A percentile compares a stretch with the other conserved stretches of the same genome.
Evolutionary conservation across 805 yeast genomes (phyloP).

Genomic region (Ogataea polymorpha): DNA sequence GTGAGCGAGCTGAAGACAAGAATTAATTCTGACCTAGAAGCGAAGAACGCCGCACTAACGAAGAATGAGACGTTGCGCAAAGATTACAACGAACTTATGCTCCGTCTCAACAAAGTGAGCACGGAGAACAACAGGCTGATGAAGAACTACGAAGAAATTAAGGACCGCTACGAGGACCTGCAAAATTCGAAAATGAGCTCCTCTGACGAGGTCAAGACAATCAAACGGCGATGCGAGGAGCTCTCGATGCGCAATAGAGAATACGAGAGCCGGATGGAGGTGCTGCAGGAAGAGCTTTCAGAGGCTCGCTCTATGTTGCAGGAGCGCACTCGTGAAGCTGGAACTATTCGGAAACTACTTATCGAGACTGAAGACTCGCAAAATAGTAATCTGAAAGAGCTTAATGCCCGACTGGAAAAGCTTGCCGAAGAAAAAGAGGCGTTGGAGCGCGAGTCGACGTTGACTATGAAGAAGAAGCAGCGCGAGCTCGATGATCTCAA

Average conservation of each 20-base stretch:
- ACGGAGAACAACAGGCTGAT: constrained; percentile 40
- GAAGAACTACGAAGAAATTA: constrained; percentile 39
- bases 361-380: constrained; percentile 64
- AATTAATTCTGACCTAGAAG: constrained; percentile 35
- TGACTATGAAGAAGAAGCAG: constrained; percentile 50
- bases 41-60: constrained; percentile 39
- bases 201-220: constrained; percentile 42
- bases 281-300: constrained; percentile 75
- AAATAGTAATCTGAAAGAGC: constrained; percentile 49
- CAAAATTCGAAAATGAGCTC: constrained; percentile 26
- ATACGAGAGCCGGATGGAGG: constrained; percentile 54
- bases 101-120: constrained; percentile 40
- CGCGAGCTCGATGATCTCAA: constrained; percentile 66
- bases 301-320: constrained; percentile 71
- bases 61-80: constrained; percentile 39
- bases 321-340: constrained; percentile 77
- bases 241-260: constrained; percentile 65
- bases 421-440: constrained; percentile 59
- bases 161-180: constrained; percentile 37
- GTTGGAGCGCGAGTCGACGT: constrained; percentile 50
- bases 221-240: constrained; percentile 73
- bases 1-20: constrained; percentile 38
- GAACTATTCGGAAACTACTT: constrained; percentile 65
- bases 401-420: constrained; percentile 48
- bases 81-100: constrained; percentile 32